Conservation (phyloP, 1,284 basidiomycete species). For the Puccinia triticina region DNA sequence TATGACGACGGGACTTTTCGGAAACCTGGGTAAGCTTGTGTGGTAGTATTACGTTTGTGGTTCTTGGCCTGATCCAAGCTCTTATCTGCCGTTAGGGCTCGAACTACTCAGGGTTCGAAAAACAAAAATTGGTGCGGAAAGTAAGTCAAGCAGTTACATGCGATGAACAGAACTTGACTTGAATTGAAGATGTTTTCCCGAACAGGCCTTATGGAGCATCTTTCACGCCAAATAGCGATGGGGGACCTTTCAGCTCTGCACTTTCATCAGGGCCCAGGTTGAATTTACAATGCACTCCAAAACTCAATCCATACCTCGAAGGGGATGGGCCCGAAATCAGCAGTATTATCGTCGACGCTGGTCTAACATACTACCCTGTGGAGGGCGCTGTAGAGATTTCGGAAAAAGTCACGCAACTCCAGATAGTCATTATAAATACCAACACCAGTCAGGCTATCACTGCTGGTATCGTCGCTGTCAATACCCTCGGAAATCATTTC, state of each 20-base stretch:
- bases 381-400: slow-evolving; percentile 27
- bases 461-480: slow-evolving; percentile 36
- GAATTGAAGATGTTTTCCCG: not conserved
- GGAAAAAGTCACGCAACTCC: not conserved
- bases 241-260: not conserved
- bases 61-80: not conserved
- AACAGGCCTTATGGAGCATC: not conserved
- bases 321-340: slow-evolving; percentile 10
- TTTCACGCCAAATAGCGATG: not conserved
- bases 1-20: not conserved
- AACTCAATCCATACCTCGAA: slow-evolving; percentile 28
- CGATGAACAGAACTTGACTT: not conserved
- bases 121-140: slow-evolving; percentile 35
- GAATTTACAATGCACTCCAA: slow-evolving; percentile 38
- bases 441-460: slow-evolving; percentile 40
- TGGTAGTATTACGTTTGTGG: not conserved
- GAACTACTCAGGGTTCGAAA: not conserved
- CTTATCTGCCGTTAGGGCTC: not conserved
- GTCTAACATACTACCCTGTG: slow-evolving; percentile 31
- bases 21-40: not conserved
- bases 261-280: not conserved
- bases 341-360: slow-evolving; percentile 33
- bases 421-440: slow-evolving; percentile 44
- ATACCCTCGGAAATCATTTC: slow-evolving; percentile 28
- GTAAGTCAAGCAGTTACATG: not conserved